Evolutionary conservation across 305 asterid species (phyloP).

Genomic region (Fraxinus greggii): DNA sequence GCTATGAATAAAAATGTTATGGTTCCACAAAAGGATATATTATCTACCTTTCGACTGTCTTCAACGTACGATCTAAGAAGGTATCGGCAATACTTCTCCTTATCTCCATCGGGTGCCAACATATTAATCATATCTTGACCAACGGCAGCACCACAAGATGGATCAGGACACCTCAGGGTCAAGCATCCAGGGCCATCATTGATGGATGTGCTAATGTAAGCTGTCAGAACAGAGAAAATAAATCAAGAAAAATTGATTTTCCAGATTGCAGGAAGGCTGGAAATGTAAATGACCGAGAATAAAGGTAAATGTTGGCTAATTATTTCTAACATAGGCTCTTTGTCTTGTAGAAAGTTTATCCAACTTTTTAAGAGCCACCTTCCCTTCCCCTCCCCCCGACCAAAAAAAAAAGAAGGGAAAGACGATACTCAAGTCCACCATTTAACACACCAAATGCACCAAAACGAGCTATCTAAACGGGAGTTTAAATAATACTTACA

Average conservation of each 20-base stretch:
- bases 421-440: background rate
- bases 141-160: conserved; percentile 32
- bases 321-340: background rate
- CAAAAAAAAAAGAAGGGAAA: background rate
- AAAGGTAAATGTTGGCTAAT: background rate
- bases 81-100: conserved; percentile 22
- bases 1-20: background rate
- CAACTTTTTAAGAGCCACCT: background rate
- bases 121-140: conserved; percentile 15
- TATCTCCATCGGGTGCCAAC: conserved; percentile 21
- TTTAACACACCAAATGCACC: background rate
- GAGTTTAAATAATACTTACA: background rate
- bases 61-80: conserved; percentile 33
- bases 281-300: background rate
- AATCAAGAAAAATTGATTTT: background rate
- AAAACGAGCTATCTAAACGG: background rate
- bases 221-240: background rate
- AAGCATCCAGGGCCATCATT: conserved; percentile 37
- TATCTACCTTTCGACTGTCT: conserved; percentile 14
- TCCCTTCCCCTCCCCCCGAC: background rate
- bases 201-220: conserved; percentile 26
- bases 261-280: background rate
- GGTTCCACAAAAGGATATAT: background rate
- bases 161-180: conserved; percentile 30
- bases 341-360: background rate